A percentile compares a stretch with the other conserved stretches of the same genome.
Evolutionary conservation across 139 green algal genomes (phyloP).

Genomic region (Yamagishiella unicocca): DNA sequence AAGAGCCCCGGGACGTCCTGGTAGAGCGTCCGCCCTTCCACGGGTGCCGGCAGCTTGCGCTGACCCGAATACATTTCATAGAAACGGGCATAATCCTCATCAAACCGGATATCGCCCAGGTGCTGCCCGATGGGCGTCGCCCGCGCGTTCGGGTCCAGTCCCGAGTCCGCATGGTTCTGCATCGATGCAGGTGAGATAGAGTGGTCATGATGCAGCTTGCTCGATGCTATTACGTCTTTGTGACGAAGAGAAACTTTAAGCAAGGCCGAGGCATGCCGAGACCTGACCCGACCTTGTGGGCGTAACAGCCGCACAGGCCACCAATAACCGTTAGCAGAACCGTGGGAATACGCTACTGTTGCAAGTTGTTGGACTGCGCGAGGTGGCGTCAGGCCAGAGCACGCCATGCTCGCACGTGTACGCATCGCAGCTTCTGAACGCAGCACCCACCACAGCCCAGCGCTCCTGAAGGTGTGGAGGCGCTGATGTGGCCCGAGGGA

Average conservation of each 20-base stretch:
- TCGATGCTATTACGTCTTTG: too few relatives aligned
- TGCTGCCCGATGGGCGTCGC: slow-evolving; percentile 46
- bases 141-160: slow-evolving; percentile 16
- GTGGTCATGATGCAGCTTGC: too few relatives aligned
- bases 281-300: too few relatives aligned
- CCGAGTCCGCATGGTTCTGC: slow-evolving; percentile 42
- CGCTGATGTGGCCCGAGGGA: slow-evolving; percentile 83
- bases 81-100: slow-evolving; percentile 91
- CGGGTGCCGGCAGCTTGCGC: slow-evolving; percentile 84
- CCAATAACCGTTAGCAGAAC: too few relatives aligned
- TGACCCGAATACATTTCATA: slow-evolving; percentile 75
- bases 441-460: slow-evolving; percentile 64
- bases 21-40: slow-evolving; percentile 84
- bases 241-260: too few relatives aligned
- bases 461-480: slow-evolving; percentile 86
- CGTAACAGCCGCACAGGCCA: too few relatives aligned
- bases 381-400: too few relatives aligned
- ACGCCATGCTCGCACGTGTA: background rate
- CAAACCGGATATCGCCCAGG: slow-evolving; percentile 80
- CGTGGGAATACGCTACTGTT: too few relatives aligned
- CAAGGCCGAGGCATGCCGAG: too few relatives aligned
- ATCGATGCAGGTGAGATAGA: too few relatives aligned
- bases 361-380: too few relatives aligned
- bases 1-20: slow-evolving; percentile 72
- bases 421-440: background rate